Percentiles rank a stretch among this genome's conserved stretches.
phyloP scores from a whole-genome alignment of 208 protist species.

The Naegleria lovaniensis region DNA sequence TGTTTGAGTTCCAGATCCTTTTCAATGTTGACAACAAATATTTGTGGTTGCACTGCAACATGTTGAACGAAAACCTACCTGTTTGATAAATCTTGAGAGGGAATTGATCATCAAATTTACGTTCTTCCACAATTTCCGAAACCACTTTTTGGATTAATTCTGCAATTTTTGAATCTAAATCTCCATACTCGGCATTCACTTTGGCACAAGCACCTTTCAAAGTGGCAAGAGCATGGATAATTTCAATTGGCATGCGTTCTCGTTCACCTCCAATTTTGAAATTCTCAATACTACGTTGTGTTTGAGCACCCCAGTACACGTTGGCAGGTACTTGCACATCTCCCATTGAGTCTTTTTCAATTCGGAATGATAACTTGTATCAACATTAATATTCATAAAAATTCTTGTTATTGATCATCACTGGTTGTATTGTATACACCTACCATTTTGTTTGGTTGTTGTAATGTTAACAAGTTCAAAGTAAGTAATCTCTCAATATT shows the following conservation, averaged over 20 bases:
- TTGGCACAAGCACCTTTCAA: conserved; percentile 37
- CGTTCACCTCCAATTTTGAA: conserved; percentile 31
- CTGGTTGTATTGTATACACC: no score
- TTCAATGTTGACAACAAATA: conserved; percentile 34
- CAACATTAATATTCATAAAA: neutral
- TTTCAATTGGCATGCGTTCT: conserved; percentile 31
- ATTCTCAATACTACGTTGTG: conserved; percentile 25
- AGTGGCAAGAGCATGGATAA: conserved; percentile 22
- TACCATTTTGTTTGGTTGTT: no score
- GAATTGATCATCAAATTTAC: conserved; percentile 37
- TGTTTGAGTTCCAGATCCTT: conserved; percentile 74
- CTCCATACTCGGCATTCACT: conserved; percentile 21
- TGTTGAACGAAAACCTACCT: neutral
- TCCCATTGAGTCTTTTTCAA: conserved; percentile 26
- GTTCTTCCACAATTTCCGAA: conserved; percentile 4
- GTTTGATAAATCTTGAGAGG: conserved; percentile 30
- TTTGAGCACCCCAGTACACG: conserved; percentile 31
- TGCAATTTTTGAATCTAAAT: neutral
- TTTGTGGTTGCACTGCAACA: neutral
- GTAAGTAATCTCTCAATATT: no score
- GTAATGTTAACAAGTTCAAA: no score
- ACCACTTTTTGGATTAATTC: conserved; percentile 25
- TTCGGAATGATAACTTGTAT: neutral
- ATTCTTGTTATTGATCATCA: no score
- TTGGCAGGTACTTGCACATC: neutral